Evolutionary conservation across 2,329 filamentous ascomycete species (phyloP).

Genomic region (Rhinocladiella similis): DNA sequence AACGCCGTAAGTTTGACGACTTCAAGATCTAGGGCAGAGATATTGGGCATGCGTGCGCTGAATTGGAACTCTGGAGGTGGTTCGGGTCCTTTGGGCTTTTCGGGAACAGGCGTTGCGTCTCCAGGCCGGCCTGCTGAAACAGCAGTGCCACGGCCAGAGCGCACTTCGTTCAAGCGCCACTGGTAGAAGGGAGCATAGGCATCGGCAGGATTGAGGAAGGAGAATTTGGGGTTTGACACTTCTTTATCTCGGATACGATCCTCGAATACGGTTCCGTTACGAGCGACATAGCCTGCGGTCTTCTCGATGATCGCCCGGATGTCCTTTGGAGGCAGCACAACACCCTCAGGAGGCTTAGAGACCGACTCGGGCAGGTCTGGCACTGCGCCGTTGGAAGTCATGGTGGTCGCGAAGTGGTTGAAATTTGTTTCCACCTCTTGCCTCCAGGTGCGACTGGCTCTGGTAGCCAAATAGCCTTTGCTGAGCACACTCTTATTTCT

Average conservation of each 20-base stretch:
- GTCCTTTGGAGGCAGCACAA: constrained; percentile 82
- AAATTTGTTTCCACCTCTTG: constrained; percentile 30
- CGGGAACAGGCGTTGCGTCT: constrained; percentile 58
- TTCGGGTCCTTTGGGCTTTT: constrained; percentile 77
- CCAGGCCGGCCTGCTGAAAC: constrained; percentile 73
- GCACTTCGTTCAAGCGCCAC: constrained; percentile 88
- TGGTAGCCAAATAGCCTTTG: too few species aligned
- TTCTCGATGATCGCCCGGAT: constrained; percentile 87
- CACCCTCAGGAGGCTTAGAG: constrained; percentile 75
- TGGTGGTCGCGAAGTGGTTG: constrained; percentile 20
- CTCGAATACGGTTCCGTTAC: constrained; percentile 68
- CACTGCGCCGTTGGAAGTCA: constrained; percentile 41
- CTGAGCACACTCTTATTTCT: too few species aligned
- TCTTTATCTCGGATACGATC: constrained; percentile 85
- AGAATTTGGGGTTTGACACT: constrained; percentile 82
- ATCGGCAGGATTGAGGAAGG: constrained; percentile 77
- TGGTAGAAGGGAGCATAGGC: constrained; percentile 85
- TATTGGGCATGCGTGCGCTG: constrained; percentile 94
- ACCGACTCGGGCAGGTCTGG: constrained; percentile 54
- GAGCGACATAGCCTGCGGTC: constrained; percentile 86
- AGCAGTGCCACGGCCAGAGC: constrained; percentile 75
- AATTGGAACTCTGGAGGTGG: constrained; percentile 88
- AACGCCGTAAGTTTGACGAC: constrained; percentile 75
- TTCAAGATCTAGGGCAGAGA: constrained; percentile 88
- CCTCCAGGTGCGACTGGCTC: background rate